These are phyloP conservation scores for Solanum chacoense DNA, from an alignment of 305 asterid genomes.

Conservation along the genomic window DNA sequence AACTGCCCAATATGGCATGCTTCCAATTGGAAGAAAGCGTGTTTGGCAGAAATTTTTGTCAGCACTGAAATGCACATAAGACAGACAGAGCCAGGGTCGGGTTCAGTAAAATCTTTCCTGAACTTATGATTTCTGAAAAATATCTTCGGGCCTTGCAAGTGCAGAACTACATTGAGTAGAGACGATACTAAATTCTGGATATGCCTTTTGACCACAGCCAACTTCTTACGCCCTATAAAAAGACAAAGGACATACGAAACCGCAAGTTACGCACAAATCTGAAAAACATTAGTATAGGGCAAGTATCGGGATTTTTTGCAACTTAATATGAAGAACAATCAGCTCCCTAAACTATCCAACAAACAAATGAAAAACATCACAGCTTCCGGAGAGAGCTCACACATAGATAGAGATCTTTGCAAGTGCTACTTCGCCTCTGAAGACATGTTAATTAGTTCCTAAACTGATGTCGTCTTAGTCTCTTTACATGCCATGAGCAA, in stretches of 20 bases:
- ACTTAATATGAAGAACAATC: neutral
- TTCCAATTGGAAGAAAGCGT: constrained; percentile 46
- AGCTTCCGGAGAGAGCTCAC: neutral
- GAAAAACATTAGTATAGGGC: neutral
- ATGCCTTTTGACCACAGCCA: constrained; percentile 48
- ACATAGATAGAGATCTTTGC: neutral
- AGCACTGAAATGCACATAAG: constrained; percentile 67
- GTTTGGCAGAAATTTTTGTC: constrained; percentile 57
- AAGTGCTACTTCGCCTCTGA: neutral
- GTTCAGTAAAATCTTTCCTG: constrained; percentile 21
- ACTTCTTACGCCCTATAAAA: constrained; percentile 55
- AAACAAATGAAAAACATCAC: neutral
- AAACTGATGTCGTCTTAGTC: neutral
- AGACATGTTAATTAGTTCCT: neutral
- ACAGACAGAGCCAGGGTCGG: constrained; percentile 73
- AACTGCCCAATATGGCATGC: constrained; percentile 48
- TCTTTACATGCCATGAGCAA: neutral
- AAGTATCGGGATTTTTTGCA: neutral
- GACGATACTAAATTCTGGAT: constrained; percentile 61
- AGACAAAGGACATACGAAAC: neutral
- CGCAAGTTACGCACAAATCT: neutral
- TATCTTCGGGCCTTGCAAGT: constrained; percentile 63
- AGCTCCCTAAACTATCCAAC: neutral
- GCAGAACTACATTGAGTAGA: constrained; percentile 67
- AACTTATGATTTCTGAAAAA: constrained; percentile 31